Conservation (phyloP, 352 stramenopile genomes). For the Plasmopara halstedii region DNA sequence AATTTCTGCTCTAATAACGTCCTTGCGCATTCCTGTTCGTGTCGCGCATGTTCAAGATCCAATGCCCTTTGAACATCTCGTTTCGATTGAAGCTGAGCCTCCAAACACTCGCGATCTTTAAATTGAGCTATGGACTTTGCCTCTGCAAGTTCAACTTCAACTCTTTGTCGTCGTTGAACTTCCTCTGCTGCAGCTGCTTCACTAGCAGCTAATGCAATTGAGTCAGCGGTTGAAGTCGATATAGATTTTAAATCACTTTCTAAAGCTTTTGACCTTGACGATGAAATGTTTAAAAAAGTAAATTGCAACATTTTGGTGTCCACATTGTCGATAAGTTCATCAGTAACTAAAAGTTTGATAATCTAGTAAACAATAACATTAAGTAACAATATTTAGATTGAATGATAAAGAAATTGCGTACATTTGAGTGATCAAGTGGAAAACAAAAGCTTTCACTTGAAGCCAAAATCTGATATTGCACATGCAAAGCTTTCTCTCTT, state of each 20-base stretch:
- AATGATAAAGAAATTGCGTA: conserved; percentile 7
- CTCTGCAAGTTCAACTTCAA: conserved; percentile 16
- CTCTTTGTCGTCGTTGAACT: conserved; percentile 5
- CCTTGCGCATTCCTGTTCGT: conserved; percentile 18
- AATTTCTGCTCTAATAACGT: conserved; percentile 24
- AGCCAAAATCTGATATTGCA: conserved; percentile 51
- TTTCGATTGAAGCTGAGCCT: conserved; percentile 19
- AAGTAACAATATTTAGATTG: neutral
- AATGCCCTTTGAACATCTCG: conserved; percentile 20
- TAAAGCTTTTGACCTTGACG: neutral
- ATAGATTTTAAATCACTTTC: conserved; percentile 1
- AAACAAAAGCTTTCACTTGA: conserved; percentile 45
- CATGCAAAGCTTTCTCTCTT: conserved; percentile 12
- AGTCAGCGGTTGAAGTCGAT: neutral
- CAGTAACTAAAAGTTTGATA: conserved; percentile 45
- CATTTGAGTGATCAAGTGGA: conserved; percentile 47
- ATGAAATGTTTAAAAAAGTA: conserved; percentile 25
- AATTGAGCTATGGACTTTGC: conserved; percentile 11
- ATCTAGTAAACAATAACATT: conserved; percentile 14
- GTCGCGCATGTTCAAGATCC: conserved; percentile 12
- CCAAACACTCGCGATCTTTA: conserved; percentile 22
- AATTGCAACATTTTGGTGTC: conserved; percentile 34
- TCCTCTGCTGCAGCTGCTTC: conserved; percentile 23
- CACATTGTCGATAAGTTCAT: conserved; percentile 38
- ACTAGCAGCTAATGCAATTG: conserved; percentile 17